phyloP scores from a whole-genome alignment of 164 flowering plant genomes.

The Berberis thunbergii region DNA sequence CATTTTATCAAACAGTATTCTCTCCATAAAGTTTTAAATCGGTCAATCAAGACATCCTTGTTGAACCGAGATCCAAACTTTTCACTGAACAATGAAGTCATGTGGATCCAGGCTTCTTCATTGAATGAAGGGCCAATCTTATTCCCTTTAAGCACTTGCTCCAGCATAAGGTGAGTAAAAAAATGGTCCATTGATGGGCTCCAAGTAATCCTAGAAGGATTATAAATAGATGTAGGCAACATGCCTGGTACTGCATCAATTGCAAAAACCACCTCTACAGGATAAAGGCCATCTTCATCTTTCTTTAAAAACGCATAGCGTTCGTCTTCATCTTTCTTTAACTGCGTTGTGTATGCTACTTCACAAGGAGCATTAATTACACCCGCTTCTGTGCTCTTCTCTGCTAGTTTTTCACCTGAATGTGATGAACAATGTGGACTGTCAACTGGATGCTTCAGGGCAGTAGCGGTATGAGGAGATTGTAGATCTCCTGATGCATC shows the following conservation, averaged over 20 bases:
- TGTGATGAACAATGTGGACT: constrained; percentile 9
- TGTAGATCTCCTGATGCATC: constrained; percentile 1
- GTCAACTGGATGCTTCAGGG: constrained; percentile 1
- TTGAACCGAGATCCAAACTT: constrained; percentile 54
- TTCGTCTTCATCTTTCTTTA: too few relatives aligned
- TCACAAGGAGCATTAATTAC: constrained; percentile 2
- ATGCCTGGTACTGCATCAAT: constrained; percentile 5
- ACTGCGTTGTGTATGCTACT: not conserved
- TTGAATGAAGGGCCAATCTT: constrained; percentile 46
- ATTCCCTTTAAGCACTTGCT: constrained; percentile 44
- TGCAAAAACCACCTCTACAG: constrained; percentile 8
- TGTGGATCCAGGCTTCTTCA: constrained; percentile 57
- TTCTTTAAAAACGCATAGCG: not conserved
- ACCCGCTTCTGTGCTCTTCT: constrained; percentile 3
- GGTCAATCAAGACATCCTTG: constrained; percentile 46
- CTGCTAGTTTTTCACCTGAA: constrained; percentile 3
- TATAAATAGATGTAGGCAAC: constrained; percentile 4
- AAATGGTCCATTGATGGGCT: constrained; percentile 56
- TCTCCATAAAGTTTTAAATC: constrained; percentile 53
- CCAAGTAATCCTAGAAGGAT: constrained; percentile 51
- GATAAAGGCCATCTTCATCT: not conserved
- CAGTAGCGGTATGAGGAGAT: constrained; percentile 3
- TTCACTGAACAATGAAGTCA: constrained; percentile 41
- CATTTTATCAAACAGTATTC: constrained; percentile 43
- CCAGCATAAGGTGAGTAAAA: constrained; percentile 55